Percentiles rank a stretch among this genome's conserved stretches.
These are phyloP conservation scores for Ceratobasidium sp. DNA, from an alignment of 1,284 basidiomycete genomes.

Conservation along the genomic window DNA sequence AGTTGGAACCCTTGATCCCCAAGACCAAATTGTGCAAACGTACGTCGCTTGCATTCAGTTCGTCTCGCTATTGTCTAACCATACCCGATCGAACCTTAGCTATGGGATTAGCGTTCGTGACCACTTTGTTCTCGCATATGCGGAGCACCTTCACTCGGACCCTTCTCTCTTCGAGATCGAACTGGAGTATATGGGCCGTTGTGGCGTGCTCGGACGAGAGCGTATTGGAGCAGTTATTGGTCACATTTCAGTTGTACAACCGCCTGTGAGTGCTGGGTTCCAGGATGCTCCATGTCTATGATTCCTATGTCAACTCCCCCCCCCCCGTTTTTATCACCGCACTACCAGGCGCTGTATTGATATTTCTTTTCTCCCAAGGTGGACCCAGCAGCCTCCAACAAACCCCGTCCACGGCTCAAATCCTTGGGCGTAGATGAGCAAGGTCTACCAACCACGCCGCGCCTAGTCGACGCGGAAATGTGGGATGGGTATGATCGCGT, in stretches of 20 bases:
- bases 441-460: slow-evolving; percentile 29
- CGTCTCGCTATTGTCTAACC: not conserved
- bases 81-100: not conserved
- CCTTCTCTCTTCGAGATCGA: slow-evolving; percentile 46
- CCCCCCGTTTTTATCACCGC: not conserved
- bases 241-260: slow-evolving; percentile 23
- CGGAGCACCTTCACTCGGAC: slow-evolving; percentile 45
- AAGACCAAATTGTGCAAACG: slow-evolving; percentile 36
- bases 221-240: slow-evolving; percentile 42
- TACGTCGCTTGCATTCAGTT: not conserved
- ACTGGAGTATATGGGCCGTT: slow-evolving; percentile 46
- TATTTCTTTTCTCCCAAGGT: not conserved
- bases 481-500: slow-evolving; percentile 42
- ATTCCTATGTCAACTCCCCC: too few relatives aligned
- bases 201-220: slow-evolving; percentile 43
- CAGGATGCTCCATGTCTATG: too few relatives aligned
- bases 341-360: not conserved
- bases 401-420: slow-evolving; percentile 29
- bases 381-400: slow-evolving; percentile 13
- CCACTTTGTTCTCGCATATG: slow-evolving; percentile 45
- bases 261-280: slow-evolving; percentile 13
- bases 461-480: slow-evolving; percentile 39
- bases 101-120: slow-evolving; percentile 43
- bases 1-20: slow-evolving; percentile 40
- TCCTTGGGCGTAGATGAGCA: slow-evolving; percentile 38